phyloP scores from a whole-genome alignment of 371 early-diverging fungal genomes.

The Mortierella sp. region DNA sequence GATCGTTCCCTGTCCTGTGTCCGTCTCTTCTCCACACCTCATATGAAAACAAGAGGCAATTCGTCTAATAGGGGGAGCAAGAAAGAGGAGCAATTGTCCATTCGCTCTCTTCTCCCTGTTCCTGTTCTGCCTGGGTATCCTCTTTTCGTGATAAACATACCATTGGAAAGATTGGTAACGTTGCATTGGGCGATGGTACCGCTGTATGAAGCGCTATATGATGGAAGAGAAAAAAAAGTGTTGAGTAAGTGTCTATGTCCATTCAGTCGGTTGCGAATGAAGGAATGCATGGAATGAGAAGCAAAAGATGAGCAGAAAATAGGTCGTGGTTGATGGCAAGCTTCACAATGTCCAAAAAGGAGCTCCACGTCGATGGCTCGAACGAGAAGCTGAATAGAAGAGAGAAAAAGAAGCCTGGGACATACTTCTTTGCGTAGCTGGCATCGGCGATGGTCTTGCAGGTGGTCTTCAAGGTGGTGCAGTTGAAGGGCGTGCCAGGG shows the following conservation, averaged over 20 bases:
- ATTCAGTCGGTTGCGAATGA: not conserved
- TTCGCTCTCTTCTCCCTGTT: not conserved
- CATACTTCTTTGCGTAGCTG: conserved; percentile 12
- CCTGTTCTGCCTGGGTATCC: not conserved
- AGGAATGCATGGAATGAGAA: not conserved
- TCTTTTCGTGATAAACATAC: conserved; percentile 13
- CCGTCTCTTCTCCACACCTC: not conserved
- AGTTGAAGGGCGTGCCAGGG: conserved; percentile 47
- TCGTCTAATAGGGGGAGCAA: not conserved
- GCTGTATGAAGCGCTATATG: conserved; percentile 19
- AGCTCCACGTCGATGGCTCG: not conserved
- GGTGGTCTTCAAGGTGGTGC: conserved; percentile 24
- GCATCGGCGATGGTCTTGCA: conserved; percentile 6
- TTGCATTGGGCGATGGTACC: conserved; percentile 32
- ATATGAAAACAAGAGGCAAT: conserved; percentile 4
- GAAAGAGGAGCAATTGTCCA: not conserved
- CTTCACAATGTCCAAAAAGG: not conserved
- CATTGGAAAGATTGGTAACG: conserved; percentile 30
- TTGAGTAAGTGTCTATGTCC: not conserved
- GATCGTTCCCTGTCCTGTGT: not conserved
- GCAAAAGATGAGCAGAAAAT: not conserved
- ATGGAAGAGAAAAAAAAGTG: not conserved
- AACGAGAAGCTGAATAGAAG: not conserved
- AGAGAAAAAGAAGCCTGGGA: not conserved
- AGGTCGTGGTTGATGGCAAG: not conserved